phyloP scores from a whole-genome alignment of 176 grass and related monocot species.

The Oryza punctata region DNA sequence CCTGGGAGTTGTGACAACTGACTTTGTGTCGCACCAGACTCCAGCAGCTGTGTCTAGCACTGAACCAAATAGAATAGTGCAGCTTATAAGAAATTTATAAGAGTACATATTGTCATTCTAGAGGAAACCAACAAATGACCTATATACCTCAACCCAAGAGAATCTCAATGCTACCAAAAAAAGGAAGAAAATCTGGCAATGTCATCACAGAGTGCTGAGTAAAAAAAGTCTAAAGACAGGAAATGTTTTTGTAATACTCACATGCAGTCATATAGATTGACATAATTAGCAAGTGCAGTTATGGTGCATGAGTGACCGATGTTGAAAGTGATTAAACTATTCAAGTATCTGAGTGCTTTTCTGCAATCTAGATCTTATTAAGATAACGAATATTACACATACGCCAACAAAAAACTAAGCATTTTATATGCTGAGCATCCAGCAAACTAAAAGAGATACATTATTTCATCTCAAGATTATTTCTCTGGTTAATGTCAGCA shows the following conservation, averaged over 20 bases:
- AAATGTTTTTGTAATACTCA: neutral
- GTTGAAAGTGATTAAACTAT: conserved; percentile 12
- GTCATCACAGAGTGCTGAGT: conserved; percentile 15
- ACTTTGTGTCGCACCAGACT: conserved; percentile 96
- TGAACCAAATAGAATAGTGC: conserved; percentile 50
- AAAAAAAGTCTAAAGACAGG: neutral
- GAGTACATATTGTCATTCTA: neutral
- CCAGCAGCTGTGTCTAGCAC: conserved; percentile 98
- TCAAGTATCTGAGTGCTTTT: conserved; percentile 25
- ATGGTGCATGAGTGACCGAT: conserved; percentile 1
- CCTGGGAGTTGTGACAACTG: conserved; percentile 93
- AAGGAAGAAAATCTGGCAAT: neutral
- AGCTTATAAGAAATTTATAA: conserved; percentile 6
- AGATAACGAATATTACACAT: conserved; percentile 14
- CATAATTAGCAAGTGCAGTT: conserved; percentile 11
- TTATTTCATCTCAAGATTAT: conserved; percentile 18
- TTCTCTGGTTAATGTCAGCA: neutral
- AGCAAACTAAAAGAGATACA: neutral
- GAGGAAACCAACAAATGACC: neutral
- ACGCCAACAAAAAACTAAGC: neutral
- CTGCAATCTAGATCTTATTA: neutral
- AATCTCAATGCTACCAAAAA: conserved; percentile 29
- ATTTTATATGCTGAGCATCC: neutral
- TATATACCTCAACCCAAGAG: neutral
- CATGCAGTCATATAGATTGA: neutral